phyloP scores from a whole-genome alignment of 306 rosid genomes.

The Cicer bijugum region DNA sequence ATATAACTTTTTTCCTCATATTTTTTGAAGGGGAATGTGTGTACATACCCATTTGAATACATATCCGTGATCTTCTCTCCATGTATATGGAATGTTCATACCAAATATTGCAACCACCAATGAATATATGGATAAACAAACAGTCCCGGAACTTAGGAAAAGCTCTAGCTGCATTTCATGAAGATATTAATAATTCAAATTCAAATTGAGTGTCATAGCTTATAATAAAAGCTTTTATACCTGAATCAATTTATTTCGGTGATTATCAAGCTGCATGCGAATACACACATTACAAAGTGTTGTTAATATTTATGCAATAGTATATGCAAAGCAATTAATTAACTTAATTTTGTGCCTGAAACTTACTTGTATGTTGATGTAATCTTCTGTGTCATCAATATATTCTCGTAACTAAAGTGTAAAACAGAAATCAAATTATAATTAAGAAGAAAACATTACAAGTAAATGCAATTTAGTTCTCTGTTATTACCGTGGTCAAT shows the following conservation, averaged over 20 bases:
- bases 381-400: conserved; percentile 87
- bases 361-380: conserved; percentile 82
- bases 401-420: conserved; percentile 70
- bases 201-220: too few relatives aligned
- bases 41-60: conserved; percentile 79
- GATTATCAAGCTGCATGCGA: conserved; percentile 77
- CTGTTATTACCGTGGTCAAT: conserved; percentile 62
- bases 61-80: conserved; percentile 62
- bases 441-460: background rate
- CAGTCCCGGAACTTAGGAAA: conserved; percentile 78
- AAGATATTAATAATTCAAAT: too few relatives aligned
- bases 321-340: background rate
- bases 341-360: conserved; percentile 13
- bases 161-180: conserved; percentile 66
- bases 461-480: conserved; percentile 33
- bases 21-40: background rate
- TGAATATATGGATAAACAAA: conserved; percentile 67
- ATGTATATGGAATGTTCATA: conserved; percentile 79
- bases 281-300: background rate
- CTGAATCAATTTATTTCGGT: conserved; percentile 88
- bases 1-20: background rate
- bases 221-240: conserved; percentile 40
- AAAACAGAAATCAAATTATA: conserved; percentile 5
- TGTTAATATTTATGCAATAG: conserved; percentile 30
- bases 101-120: conserved; percentile 88